A percentile compares a stretch with the other conserved stretches of the same genome.
Conservation (phyloP, 2,329 filamentous ascomycete species). For the Seiridium cupressi region DNA sequence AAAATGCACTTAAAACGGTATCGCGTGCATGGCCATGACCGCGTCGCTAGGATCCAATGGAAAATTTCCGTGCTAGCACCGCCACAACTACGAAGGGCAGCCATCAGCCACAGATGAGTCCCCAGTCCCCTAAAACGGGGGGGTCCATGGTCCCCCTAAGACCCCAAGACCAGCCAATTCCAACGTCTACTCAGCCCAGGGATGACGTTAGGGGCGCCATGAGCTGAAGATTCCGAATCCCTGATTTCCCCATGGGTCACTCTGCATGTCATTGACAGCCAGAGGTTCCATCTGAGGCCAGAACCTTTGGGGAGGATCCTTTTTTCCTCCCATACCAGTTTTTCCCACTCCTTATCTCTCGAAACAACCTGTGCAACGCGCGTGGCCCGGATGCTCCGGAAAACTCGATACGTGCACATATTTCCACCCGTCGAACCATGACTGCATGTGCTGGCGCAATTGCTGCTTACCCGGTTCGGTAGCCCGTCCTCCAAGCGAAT, state of each 20-base stretch:
- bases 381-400: background rate
- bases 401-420: background rate
- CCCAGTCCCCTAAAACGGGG: background rate
- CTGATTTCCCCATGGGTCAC: background rate
- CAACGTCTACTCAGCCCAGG: background rate
- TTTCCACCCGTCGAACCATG: background rate
- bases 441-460: constrained; percentile 2
- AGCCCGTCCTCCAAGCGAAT: constrained; percentile 1
- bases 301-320: background rate
- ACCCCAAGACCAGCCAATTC: background rate
- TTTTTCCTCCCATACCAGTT: background rate
- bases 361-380: background rate
- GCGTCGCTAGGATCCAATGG: background rate
- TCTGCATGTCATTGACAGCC: background rate
- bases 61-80: background rate
- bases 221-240: background rate
- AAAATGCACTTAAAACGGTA: background rate
- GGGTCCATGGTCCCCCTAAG: background rate
- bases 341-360: background rate
- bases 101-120: too few relatives aligned
- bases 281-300: background rate
- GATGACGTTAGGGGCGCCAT: background rate
- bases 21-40: background rate
- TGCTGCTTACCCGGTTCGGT: constrained; percentile 6
- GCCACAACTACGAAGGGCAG: too few relatives aligned